Evolutionary conservation across 1,284 basidiomycete species (phyloP).

Genomic region (Tylopilus orsonianus): DNA sequence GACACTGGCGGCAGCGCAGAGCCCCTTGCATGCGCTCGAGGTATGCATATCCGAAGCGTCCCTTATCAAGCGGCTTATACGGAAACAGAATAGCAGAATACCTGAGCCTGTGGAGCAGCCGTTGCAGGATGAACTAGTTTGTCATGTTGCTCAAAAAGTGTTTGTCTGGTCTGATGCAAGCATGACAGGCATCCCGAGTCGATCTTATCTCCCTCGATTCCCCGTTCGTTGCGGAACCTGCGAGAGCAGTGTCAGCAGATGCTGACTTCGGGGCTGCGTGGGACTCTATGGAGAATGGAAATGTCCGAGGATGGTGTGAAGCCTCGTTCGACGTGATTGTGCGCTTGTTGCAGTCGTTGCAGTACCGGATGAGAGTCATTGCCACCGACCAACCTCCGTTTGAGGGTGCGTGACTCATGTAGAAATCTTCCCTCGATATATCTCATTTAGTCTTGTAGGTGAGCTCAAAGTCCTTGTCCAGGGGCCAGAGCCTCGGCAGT

Average conservation of each 20-base stretch:
- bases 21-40: conserved; percentile 20
- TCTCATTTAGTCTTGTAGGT: conserved; percentile 39
- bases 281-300: conserved; percentile 47
- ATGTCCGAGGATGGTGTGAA: conserved; percentile 66
- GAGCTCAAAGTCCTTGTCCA: conserved; percentile 61
- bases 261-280: conserved; percentile 55
- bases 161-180: conserved; percentile 15
- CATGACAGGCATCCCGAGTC: conserved; percentile 39
- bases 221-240: conserved; percentile 55
- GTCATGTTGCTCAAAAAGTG: conserved; percentile 6
- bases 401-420: conserved; percentile 42
- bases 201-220: conserved; percentile 73
- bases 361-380: conserved; percentile 48
- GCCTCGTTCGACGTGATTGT: conserved; percentile 51
- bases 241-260: conserved; percentile 23
- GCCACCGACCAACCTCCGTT: conserved; percentile 57
- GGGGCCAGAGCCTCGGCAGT: conserved; percentile 20
- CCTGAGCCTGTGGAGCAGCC: conserved; percentile 1
- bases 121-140: conserved; percentile 24
- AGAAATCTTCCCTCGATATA: neutral
- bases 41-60: conserved; percentile 14
- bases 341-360: conserved; percentile 49
- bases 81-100: conserved; percentile 14
- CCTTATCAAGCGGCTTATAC: neutral
- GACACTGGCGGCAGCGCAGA: conserved; percentile 43